A percentile compares a stretch with the other conserved stretches of the same genome.
Evolutionary conservation across 768 basidiomycete species (phyloP).

Genomic region (Mycena amicta): DNA sequence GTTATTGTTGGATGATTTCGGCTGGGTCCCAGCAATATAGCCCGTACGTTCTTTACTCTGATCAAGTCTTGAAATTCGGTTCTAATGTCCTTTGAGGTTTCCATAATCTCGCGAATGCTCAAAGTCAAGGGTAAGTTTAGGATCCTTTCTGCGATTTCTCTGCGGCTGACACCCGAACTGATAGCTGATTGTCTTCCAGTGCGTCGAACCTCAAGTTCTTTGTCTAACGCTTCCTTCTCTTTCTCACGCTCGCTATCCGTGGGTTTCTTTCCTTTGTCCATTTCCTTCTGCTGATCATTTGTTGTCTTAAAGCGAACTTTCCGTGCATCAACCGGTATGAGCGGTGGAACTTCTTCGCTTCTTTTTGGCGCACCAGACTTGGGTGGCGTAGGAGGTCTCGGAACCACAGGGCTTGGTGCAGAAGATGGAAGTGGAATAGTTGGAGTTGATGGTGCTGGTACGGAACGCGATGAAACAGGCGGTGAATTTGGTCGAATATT

Average conservation of each 20-base stretch:
- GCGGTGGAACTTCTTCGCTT: background rate
- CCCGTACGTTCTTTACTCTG: slow-evolving; percentile 1
- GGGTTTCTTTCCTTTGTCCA: background rate
- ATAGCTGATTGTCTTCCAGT: slow-evolving; percentile 4
- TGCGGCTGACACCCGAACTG: background rate
- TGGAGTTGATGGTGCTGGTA: background rate
- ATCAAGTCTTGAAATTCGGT: slow-evolving; percentile 5
- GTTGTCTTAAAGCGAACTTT: background rate
- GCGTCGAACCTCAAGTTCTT: background rate
- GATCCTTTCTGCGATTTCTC: background rate
- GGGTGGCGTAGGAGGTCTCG: background rate
- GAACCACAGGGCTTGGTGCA: background rate
- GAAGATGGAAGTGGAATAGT: too few species aligned
- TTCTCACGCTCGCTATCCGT: background rate
- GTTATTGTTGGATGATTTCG: background rate
- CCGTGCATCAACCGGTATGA: background rate
- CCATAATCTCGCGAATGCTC: background rate
- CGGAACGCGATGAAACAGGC: too few species aligned
- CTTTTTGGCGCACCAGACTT: background rate
- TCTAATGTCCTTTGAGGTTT: slow-evolving; percentile 4
- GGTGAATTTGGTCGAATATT: background rate
- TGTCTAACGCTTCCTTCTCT: background rate
- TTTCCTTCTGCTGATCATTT: background rate
- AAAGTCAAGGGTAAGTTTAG: background rate
- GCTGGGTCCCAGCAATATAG: background rate